Conservation (phyloP, 1,139 yeast species). For the Spencermartinsiella ligniputridi region DNA sequence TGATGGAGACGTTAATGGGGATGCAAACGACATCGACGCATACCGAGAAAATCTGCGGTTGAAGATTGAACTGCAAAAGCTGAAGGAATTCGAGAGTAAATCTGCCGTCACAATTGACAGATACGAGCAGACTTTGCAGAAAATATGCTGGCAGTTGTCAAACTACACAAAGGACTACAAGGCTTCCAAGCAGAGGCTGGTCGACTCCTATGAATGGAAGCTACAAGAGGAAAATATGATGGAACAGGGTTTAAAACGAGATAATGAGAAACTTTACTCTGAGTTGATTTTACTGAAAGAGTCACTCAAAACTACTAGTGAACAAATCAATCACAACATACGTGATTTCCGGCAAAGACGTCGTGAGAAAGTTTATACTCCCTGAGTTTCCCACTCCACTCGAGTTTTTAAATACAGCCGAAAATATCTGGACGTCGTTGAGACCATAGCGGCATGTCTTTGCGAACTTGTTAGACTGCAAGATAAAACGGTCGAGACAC, state of each 20-base stretch:
- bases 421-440: constrained; percentile 65
- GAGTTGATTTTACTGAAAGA: constrained; percentile 15
- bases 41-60: constrained; percentile 22
- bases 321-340: neutral
- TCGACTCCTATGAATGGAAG: constrained; percentile 22
- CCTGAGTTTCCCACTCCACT: neutral
- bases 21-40: constrained; percentile 11
- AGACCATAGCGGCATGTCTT: constrained; percentile 68
- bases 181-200: constrained; percentile 17
- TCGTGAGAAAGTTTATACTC: too few relatives aligned
- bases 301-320: constrained; percentile 11
- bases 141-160: constrained; percentile 18
- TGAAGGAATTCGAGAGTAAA: constrained; percentile 23
- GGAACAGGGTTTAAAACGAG: constrained; percentile 16
- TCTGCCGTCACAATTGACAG: constrained; percentile 19
- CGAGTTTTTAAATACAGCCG: too few relatives aligned
- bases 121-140: constrained; percentile 22
- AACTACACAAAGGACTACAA: constrained; percentile 20
- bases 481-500: neutral
- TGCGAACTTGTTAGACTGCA: constrained; percentile 39
- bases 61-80: constrained; percentile 25
- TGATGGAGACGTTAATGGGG: constrained; percentile 2
- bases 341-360: neutral
- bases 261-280: constrained; percentile 18
- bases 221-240: constrained; percentile 20